Conservation (phyloP, 2,329 filamentous ascomycete species). For the Pestalotiopsis sp. region DNA sequence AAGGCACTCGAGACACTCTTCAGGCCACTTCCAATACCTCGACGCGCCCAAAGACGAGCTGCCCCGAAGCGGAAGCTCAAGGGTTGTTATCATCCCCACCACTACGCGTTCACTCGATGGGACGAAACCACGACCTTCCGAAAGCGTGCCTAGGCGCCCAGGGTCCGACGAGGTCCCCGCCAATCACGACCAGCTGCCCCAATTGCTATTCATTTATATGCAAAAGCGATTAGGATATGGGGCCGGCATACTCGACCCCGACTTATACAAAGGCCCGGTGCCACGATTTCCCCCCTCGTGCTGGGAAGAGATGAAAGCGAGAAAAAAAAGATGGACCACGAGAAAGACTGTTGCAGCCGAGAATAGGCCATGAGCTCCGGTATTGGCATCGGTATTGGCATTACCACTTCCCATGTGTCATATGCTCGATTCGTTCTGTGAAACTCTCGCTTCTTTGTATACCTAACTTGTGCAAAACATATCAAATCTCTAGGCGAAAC, state of each 20-base stretch:
- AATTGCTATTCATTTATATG: not conserved
- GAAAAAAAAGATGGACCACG: not conserved
- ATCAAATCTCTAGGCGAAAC: not conserved
- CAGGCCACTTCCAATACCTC: not conserved
- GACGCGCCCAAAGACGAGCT: not conserved
- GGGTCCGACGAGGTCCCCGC: not conserved
- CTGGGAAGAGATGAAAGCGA: not conserved
- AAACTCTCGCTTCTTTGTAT: conserved; percentile 4
- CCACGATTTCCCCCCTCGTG: not conserved
- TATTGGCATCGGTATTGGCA: conserved; percentile 1
- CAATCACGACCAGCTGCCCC: not conserved
- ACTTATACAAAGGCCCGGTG: conserved; percentile 5
- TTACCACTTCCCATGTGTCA: conserved; percentile 2
- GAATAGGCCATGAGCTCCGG: not conserved
- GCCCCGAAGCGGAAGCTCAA: conserved; percentile 2
- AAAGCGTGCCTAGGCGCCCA: conserved; percentile 1
- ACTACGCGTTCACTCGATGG: conserved; percentile 5
- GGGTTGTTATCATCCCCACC: conserved; percentile 6
- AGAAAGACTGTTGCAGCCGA: not conserved
- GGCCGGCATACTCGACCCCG: not conserved
- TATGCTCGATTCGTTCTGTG: conserved; percentile 1
- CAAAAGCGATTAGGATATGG: not conserved
- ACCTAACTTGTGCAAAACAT: not conserved
- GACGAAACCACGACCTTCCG: conserved; percentile 5
- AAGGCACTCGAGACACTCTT: not conserved